Evolutionary conservation across 768 basidiomycete species (phyloP), one percentile per base, ranked within the genome.

Genomic region (Butyriboletus loyo): DNA sequence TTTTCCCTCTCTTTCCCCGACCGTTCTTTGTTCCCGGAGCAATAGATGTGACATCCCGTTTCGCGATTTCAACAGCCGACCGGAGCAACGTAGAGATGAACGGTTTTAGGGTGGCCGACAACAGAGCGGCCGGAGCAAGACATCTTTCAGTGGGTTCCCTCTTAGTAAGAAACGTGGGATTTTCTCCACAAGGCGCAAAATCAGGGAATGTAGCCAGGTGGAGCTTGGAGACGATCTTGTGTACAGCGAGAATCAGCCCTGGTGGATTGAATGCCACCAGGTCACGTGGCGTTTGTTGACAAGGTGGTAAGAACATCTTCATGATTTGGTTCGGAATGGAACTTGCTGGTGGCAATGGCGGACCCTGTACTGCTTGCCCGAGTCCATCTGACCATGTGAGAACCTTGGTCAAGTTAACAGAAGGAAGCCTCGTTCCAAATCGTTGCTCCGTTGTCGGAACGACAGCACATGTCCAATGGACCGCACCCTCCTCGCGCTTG

Each of bases 71-170:
- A 17, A 72, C 46, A 0, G 66, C 77, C 24, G 69, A 59, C 5
- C 58, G 64, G 15, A 76, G 63, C 5, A 77, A 56, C 10, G 63
- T 53, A 35, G 68, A 65, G 21, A 75, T 62, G 24, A 77, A 57
- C 7, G 64, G 64, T 48, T 61, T 67, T 27, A 70, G 57, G 8
- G 62, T 51, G 42, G 68, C 62, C 8, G 76, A 60, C 43, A 77
- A 59, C n/a, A 75, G 31, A 15, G 74, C 76, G 6, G 65, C 64
- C 4, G 75, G 70, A 19, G 70, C 68, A n/a, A 77, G 60, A 2
- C 45, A 44, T 7, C 41, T 60, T 38, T 70, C 72, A 8, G 58
- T 45, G 13, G 48, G 31, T 50, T 52, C 60, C 50, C 39, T 59
- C n/a, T 43, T 52, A n/a, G 40, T 17, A 25, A 61, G 47, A 37